phyloP scores from a whole-genome alignment of 805 yeast species.

The Pichia paraexigua region DNA sequence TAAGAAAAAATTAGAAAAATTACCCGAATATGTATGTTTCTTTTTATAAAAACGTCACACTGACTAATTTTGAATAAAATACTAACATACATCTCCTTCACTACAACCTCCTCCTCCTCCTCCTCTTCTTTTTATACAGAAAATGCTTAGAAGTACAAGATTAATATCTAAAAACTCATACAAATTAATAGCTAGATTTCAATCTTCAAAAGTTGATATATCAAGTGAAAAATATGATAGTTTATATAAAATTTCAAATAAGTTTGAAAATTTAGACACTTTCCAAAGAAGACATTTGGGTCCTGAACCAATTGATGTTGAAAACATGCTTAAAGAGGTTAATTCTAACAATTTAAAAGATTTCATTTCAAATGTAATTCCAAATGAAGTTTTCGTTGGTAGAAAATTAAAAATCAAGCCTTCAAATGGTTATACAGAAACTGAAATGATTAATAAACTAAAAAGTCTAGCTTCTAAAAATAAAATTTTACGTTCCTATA shows the following conservation, averaged over 20 bases:
- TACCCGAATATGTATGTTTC: too few species aligned
- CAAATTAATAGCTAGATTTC: background rate
- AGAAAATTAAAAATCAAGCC: conserved; percentile 66
- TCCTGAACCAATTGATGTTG: conserved; percentile 56
- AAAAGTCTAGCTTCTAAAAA: conserved; percentile 67
- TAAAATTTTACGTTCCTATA: conserved; percentile 62
- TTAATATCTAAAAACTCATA: background rate
- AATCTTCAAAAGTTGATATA: conserved; percentile 37
- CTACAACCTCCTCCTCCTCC: too few species aligned
- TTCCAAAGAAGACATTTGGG: conserved; percentile 91
- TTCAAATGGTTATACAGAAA: conserved; percentile 66
- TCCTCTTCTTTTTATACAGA: too few species aligned
- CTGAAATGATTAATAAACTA: conserved; percentile 66
- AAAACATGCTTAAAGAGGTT: conserved; percentile 54
- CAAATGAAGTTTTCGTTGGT: conserved; percentile 62
- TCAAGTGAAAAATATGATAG: conserved; percentile 44
- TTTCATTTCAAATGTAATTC: conserved; percentile 69
- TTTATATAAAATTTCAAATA: conserved; percentile 37
- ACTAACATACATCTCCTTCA: too few species aligned
- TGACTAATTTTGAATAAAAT: too few species aligned
- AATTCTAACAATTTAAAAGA: conserved; percentile 62
- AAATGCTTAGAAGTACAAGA: conserved; percentile 5
- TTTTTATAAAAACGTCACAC: too few species aligned
- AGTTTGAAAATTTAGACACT: conserved; percentile 48
- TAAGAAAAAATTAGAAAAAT: background rate